Evolutionary conservation across 2,329 filamentous ascomycete species (phyloP).

Genomic region (Claviceps monticola): DNA sequence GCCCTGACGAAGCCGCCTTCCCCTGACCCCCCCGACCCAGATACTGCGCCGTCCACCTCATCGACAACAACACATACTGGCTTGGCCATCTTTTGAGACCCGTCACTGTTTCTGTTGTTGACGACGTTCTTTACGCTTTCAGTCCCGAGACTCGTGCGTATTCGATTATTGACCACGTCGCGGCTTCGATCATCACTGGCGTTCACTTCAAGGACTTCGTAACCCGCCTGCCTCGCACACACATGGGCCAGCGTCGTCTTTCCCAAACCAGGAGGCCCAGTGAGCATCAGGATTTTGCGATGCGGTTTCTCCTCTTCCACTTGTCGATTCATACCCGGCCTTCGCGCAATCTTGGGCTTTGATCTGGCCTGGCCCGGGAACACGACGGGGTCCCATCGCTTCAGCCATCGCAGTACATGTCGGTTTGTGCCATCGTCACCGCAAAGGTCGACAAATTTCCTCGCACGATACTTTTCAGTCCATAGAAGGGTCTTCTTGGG

Average conservation of each 20-base stretch:
- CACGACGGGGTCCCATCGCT: slow-evolving; percentile 83
- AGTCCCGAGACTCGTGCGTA: slow-evolving; percentile 82
- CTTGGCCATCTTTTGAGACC: slow-evolving; percentile 55
- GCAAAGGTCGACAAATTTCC: slow-evolving; percentile 81
- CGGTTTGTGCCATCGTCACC: slow-evolving; percentile 92
- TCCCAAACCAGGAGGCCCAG: slow-evolving; percentile 82
- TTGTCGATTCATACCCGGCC: slow-evolving; percentile 28
- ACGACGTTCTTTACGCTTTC: slow-evolving; percentile 77
- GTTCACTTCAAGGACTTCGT: slow-evolving; percentile 94
- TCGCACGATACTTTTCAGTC: slow-evolving; percentile 95
- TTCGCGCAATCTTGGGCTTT: slow-evolving; percentile 31
- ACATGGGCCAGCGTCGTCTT: slow-evolving; percentile 96
- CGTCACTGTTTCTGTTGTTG: slow-evolving; percentile 41
- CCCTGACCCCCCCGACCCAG: slow-evolving; percentile 60
- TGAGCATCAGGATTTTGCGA: slow-evolving; percentile 77
- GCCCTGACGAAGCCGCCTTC: slow-evolving; percentile 95
- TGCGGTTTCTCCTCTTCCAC: slow-evolving; percentile 61
- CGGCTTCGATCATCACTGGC: slow-evolving; percentile 88
- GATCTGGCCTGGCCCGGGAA: slow-evolving; percentile 62
- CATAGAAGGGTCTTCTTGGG: slow-evolving; percentile 52
- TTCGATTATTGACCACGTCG: slow-evolving; percentile 80
- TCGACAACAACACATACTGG: slow-evolving; percentile 92
- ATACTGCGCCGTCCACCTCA: slow-evolving; percentile 88
- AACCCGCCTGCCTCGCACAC: slow-evolving; percentile 86
- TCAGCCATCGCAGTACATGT: slow-evolving; percentile 81